Conservation (phyloP, 2,329 filamentous ascomycete species). For the Aspergillus costaricaensis region DNA sequence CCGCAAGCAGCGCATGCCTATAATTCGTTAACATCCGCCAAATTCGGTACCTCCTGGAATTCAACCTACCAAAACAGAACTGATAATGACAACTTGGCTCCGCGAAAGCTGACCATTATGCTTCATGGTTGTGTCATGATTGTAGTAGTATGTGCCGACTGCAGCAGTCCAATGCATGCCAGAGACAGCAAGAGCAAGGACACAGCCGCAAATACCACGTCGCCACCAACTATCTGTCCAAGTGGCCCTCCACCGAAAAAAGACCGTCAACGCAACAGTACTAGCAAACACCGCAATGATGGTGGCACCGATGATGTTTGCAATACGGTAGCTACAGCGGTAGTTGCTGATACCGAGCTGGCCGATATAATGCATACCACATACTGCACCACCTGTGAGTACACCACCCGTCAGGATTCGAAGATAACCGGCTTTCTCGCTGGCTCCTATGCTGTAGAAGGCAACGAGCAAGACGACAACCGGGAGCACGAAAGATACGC, state of each 20-base stretch:
- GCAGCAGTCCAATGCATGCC: conserved; percentile 87
- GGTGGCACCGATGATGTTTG: conserved; percentile 67
- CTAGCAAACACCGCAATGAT: conserved; percentile 73
- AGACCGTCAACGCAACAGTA: conserved; percentile 68
- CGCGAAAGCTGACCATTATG: conserved; percentile 52
- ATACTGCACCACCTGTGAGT: conserved; percentile 73
- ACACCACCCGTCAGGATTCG: conserved; percentile 65
- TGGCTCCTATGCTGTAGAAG: conserved; percentile 68
- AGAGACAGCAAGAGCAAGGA: conserved; percentile 73
- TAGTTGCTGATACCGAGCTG: conserved; percentile 83
- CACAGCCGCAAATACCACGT: conserved; percentile 63
- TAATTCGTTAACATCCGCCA: conserved; percentile 15
- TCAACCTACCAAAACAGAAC: conserved; percentile 65
- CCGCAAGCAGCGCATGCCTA: conserved; percentile 65
- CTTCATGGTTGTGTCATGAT: conserved; percentile 51
- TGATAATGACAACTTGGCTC: conserved; percentile 70
- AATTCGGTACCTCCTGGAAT: background rate
- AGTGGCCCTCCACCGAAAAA: conserved; percentile 73
- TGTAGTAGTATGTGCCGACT: conserved; percentile 67
- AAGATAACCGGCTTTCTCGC: conserved; percentile 59
- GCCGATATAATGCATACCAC: conserved; percentile 86
- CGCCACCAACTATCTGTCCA: conserved; percentile 84
- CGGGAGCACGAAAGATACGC: conserved; percentile 77
- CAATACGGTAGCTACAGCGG: conserved; percentile 59
- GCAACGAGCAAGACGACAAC: conserved; percentile 72